Base-by-base conservation (phyloP, 495 filamentous ascomycete species). In the Aspergillus funiculosus region DNA sequence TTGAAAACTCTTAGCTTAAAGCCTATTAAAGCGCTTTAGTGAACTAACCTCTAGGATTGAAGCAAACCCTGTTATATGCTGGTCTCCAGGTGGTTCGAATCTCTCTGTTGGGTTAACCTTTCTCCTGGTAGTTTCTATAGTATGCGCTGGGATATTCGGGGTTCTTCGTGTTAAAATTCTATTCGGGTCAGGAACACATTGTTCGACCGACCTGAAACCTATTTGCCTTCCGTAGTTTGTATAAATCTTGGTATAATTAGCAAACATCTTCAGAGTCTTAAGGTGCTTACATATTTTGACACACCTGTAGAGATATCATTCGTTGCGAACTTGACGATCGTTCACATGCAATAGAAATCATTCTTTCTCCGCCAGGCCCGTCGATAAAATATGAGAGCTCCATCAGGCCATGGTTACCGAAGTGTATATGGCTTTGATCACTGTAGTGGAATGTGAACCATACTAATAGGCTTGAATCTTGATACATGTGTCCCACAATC, bases 361-460 rank as follows among this genome's bases (percentile, higher is more conserved):
- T 39, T 2, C 19, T 11, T 18, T 47, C 44, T 17, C 44, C 44
- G 11, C 8, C 24, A 3, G 44, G 44, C 10, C 44, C 35, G 11
- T 47, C 34, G 4, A 47, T 31, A 13, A 47, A 39, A 6, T 17
- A 47, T 10, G 35, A 47, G 14, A 39, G 14, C 27, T 39, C 35
- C 15, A 39, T 47, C 9, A 22, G 13, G 14, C 44, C 44, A 4
- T 32, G 35, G 20, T 27, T 6, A 39, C 44, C 44, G 13, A 47
- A 47, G 8, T 47, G 34, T 11, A 24, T 2, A 5, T 8, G 20
- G 15, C 3, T 13, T 8, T 32, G 35, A 10, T 47, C 6, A 20
- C 32, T 18, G 24, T 28, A 31, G 11, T 47, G 31, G 8, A 45
- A 45, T 11, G 29, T 15, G 2, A 45, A 17, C 2, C 42, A 29